These are phyloP conservation scores for Cyclostephanos invisitatus DNA, from an alignment of 108 stramenopile genomes.

Conservation along the genomic window DNA sequence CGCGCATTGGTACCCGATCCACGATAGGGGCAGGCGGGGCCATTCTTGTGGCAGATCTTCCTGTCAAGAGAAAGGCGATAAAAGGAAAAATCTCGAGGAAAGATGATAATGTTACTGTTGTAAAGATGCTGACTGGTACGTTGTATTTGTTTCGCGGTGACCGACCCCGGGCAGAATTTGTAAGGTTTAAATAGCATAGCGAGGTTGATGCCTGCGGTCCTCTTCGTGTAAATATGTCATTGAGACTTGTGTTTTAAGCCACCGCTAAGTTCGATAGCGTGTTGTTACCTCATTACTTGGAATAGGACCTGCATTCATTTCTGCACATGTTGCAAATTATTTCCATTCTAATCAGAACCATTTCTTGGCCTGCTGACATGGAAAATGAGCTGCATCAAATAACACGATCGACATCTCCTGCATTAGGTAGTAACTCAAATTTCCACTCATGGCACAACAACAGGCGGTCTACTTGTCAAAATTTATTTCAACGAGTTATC, in stretches of 20 bases:
- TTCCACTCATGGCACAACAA: not conserved
- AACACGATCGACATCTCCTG: not conserved
- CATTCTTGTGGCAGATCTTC: slow-evolving; percentile 6
- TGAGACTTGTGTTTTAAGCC: not conserved
- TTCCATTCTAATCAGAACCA: not conserved
- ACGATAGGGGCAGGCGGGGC: slow-evolving; percentile 22
- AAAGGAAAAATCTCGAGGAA: slow-evolving; percentile 36
- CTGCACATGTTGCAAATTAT: not conserved
- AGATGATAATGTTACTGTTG: slow-evolving; percentile 49
- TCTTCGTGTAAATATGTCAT: not conserved
- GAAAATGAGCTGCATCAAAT: too few relatives aligned
- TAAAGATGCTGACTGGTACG: slow-evolving; percentile 64
- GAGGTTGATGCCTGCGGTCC: not conserved
- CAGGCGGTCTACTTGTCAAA: not conserved
- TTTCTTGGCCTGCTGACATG: too few relatives aligned
- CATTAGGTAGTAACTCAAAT: not conserved
- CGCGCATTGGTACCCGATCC: slow-evolving; percentile 23
- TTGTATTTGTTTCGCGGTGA: slow-evolving; percentile 68
- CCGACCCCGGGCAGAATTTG: slow-evolving; percentile 59
- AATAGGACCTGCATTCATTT: not conserved
- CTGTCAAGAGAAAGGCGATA: slow-evolving; percentile 15
- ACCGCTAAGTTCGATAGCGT: not conserved
- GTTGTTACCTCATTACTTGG: not conserved
- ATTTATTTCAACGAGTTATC: not conserved
- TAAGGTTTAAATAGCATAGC: slow-evolving; percentile 46